Evolutionary conservation across 2,329 filamentous ascomycete genomes (phyloP), one percentile per base, ranked within the genome.

Genomic region (Aspergillus tamarii): DNA sequence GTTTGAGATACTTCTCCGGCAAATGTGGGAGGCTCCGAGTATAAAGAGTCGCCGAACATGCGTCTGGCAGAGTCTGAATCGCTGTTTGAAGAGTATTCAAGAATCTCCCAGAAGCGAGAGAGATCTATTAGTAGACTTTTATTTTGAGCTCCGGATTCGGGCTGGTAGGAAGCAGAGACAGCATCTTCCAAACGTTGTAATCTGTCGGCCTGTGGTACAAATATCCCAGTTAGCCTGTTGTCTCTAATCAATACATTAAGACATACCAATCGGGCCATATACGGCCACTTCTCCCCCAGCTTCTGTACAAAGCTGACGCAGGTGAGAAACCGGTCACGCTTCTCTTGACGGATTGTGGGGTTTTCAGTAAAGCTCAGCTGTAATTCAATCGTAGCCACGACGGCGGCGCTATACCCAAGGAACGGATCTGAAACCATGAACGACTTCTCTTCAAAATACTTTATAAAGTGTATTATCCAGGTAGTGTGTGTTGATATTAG

Each of bases 391-490:
- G 84, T 86, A 0, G 84, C 84, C 4, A 85, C 81, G 2, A 85
- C 81, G 0, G 82, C 83, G 3, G 82, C 83, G 60, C 83, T 83
- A 48, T 85, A 83, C 2, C 80, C 81, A 12, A 84, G 67, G 26
- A 82, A 78, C 2, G 82, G 82, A 68, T 84, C 82, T 6, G 81
- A 81, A 9, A 83, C 77, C 55, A 78, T 72, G 60, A 84, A 83
- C 0, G 71, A 72, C 69, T 83, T 81, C 66, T 81, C 76, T 72
- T 79, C 74, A 62, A 81, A 76, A 65, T 80, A 78, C 54, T 84
- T 80, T 53, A 86, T 79, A 56, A 84, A 82, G 67, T 84, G 82
- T 4, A 85, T 78, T 30, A 85, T 84, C 84, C 84, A 86, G 0
- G 81, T 81, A 0, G 82, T 82, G 64, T 85, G 84, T 0, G 81